A percentile compares a stretch with the other conserved stretches of the same genome.
Evolutionary conservation across 108 stramenopile genomes (phyloP).

Genomic region (Cyclotella cryptica): DNA sequence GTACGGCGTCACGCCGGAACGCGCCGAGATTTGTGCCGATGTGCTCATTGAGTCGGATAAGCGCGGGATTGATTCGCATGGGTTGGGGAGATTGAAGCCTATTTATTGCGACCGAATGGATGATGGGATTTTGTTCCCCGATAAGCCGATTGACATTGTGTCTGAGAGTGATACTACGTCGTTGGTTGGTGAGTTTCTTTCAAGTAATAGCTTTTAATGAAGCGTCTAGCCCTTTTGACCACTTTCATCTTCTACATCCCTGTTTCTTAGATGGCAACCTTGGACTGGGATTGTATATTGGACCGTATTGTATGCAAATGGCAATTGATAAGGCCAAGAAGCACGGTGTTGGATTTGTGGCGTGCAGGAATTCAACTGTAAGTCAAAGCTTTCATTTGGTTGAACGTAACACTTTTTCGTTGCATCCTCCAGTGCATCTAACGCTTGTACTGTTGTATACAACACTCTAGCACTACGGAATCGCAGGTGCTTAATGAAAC

Average conservation of each 20-base stretch:
- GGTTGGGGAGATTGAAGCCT: slow-evolving; percentile 67
- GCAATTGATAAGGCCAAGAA: slow-evolving; percentile 78
- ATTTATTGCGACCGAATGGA: slow-evolving; percentile 81
- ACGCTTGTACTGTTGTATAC: background rate
- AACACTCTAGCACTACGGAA: slow-evolving; percentile 16
- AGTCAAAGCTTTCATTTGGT: background rate
- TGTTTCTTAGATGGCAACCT: slow-evolving; percentile 58
- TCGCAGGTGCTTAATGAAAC: background rate
- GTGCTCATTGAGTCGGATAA: slow-evolving; percentile 75
- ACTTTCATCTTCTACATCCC: background rate
- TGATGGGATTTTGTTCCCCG: slow-evolving; percentile 59
- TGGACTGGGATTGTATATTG: slow-evolving; percentile 71
- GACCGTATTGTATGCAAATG: slow-evolving; percentile 74
- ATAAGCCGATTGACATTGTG: slow-evolving; percentile 59
- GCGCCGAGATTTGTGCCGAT: slow-evolving; percentile 63
- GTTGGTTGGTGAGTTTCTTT: slow-evolving; percentile 15
- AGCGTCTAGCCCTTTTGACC: background rate
- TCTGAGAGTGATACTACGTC: slow-evolving; percentile 56
- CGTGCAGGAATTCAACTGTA: slow-evolving; percentile 63
- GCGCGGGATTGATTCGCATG: slow-evolving; percentile 76
- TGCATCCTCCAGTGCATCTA: background rate
- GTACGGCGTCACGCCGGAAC: slow-evolving; percentile 55
- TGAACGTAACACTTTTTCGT: background rate
- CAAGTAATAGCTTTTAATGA: background rate
- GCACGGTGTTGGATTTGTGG: slow-evolving; percentile 69